Base-by-base conservation (phyloP, 495 filamentous ascomycete species). In the Hyaloscypha bicolor region DNA sequence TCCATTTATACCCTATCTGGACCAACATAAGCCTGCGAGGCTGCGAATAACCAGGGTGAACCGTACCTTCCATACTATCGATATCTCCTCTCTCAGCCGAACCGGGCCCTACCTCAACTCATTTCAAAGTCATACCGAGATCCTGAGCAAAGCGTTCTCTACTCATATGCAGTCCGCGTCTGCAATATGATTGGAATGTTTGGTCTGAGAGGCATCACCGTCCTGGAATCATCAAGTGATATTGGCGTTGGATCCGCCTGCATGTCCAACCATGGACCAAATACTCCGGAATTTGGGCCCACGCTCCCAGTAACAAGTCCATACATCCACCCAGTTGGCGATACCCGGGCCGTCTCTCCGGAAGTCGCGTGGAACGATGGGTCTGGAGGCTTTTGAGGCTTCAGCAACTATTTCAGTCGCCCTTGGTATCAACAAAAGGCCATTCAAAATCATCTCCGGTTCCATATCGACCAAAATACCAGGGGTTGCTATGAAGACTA, bases 61-160 rank as follows among this genome's bases (percentile, higher is more conserved):
- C 91, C 91, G 0, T 95, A 91, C 74, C 79, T 93, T 6, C 84
- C 87, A 2, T 92, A 88, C 69, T 83, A 93, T 37, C 82, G 87
- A 30, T 87, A 87, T 68, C 76, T 91, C 2, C 77, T 88, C 16
- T 72, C 76, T 22, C 76, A 84, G 60, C 65, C 72, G n/a, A 69
- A n/a, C 72, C 74, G 59, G 62, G 79, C 87, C 9, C 81, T 96
- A 11, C 93, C 92, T 1, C 86, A 90, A 66, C 86, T 91, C 14
- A 85, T 96, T 66, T 88, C 90, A 42, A 93, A 87, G 53, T 92
- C 89, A 0, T 96, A 95, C 74, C 91, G 91, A 51, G 92, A 94
- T 69, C 86, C 93, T 56, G 93, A 96, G 74, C 78, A 94, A 78
- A 90, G 86, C 5, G 84, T 95, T 0, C 91, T 91, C 0, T 72